Base-by-base conservation (phyloP, 805 yeast genomes). In the Candida schatavii region DNA sequence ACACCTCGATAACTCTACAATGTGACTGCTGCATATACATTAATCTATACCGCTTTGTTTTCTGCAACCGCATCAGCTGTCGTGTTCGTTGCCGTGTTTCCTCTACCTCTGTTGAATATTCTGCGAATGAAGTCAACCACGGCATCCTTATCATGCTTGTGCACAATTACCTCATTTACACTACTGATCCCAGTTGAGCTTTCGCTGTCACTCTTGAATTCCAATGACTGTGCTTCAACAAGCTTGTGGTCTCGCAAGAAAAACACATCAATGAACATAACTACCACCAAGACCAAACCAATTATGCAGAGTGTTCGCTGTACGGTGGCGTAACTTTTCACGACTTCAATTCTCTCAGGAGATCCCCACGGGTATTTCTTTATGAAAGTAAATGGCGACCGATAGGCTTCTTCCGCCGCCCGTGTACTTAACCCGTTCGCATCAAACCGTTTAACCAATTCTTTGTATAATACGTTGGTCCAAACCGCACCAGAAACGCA, bases 401-500 rank as follows among this genome's bases (percentile, higher is more conserved):
- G 68, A 41, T 50, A 59, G 25, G 57, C 61, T 3, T 69, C 62
- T 37, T 59, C 48, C 3, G 70, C 62, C 37, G 59, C 48, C 6
- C 54, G 46, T 2, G 59, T 32, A 39, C 63, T 53, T 9, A 75
- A 46, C 3, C 60, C 62, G 22, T 52, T 48, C 5, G 45, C 39
- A 5, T 37, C 40, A 41, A 64, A 53, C 41, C 71, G 52, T 36
- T 64, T 59, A 25, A 52, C 42, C 37, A 80, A 59, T 50, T 70
- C 55, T 18, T 55, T 52, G 54, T 78, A 83, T 51, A 84, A 64
- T 14, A 69, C 55, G 48, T 81, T 78, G 11, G 85, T 77, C 88
- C 88, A 84, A 33, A 83, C 70, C 23, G 88, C 87, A 49, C 88
- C 88, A 17, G 86, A 72, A 19, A 84, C 74, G 19, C 83, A 62